Conservation (phyloP, 768 basidiomycete species). For the Rhodosporidiobolus odoratus region DNA sequence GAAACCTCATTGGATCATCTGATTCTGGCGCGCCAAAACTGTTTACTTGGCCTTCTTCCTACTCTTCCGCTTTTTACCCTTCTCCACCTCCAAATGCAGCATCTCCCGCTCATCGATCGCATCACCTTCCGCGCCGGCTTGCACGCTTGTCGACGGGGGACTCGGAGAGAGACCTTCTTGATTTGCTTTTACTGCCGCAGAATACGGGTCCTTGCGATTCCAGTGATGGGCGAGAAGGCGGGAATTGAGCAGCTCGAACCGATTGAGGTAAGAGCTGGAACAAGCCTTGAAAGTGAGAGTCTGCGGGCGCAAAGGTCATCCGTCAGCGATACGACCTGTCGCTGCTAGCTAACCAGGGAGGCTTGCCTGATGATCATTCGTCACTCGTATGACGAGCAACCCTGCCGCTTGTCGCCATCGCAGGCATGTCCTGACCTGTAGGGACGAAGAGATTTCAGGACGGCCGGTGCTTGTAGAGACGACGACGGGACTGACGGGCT, state of each 20-base stretch:
- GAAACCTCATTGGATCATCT: conserved; percentile 38
- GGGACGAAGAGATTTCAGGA: conserved; percentile 4
- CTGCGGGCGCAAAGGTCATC: conserved; percentile 50
- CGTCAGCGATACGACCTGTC: conserved; percentile 3
- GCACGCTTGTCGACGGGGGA: not conserved
- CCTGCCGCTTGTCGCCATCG: conserved; percentile 75
- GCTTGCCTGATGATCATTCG: conserved; percentile 56
- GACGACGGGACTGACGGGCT: not conserved
- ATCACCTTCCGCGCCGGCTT: not conserved
- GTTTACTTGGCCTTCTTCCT: conserved; percentile 65
- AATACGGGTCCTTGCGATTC: conserved; percentile 55
- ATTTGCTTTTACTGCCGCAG: conserved; percentile 39
- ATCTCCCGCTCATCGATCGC: conserved; percentile 27
- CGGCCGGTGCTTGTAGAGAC: not conserved
- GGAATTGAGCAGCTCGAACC: conserved; percentile 86
- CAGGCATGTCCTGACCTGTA: conserved; percentile 78
- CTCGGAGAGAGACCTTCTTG: conserved; percentile 40
- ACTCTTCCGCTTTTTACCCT: conserved; percentile 52
- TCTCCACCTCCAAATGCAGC: not conserved
- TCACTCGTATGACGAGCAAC: conserved; percentile 88
- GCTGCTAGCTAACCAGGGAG: not conserved
- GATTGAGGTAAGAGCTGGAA: conserved; percentile 90
- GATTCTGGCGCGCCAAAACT: conserved; percentile 52
- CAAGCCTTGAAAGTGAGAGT: conserved; percentile 94
- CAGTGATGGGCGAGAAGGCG: conserved; percentile 82